Conservation (phyloP, 257 asterid genomes). For the Solanum clarkiae region DNA sequence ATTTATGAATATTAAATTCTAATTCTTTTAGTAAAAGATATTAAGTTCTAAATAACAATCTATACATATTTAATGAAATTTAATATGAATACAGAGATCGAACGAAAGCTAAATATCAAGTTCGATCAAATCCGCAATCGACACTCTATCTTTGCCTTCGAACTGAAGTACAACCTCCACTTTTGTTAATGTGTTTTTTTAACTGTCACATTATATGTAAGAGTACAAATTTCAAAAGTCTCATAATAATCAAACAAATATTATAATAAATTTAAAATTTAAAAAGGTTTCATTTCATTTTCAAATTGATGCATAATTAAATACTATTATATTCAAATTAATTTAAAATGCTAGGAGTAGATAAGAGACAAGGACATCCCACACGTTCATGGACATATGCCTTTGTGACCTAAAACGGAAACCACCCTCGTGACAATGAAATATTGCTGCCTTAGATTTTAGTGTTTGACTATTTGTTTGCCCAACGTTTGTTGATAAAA, state of each 20-base stretch:
- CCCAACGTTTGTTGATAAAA: neutral
- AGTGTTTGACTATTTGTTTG: neutral
- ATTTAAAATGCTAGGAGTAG: neutral
- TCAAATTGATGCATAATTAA: neutral
- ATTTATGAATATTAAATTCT: neutral
- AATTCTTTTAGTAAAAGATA: neutral
- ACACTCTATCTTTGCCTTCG: neutral
- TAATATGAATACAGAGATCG: neutral
- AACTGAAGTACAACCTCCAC: neutral
- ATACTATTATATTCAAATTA: neutral
- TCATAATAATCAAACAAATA: neutral
- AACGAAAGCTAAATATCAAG: neutral
- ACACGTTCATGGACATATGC: neutral
- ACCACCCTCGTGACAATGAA: neutral
- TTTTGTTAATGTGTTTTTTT: neutral
- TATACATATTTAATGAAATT: too few species aligned
- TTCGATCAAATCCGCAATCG: neutral
- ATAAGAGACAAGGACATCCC: neutral
- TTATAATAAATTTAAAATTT: neutral
- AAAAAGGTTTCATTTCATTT: neutral
- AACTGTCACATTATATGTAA: too few species aligned
- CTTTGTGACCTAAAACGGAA: neutral
- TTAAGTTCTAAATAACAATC: neutral
- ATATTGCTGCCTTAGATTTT: neutral
- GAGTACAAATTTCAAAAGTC: neutral